A percentile compares a stretch with the other conserved stretches of the same genome.
These are phyloP conservation scores for Dendrocalamus latiflorus DNA, from an alignment of 202 grass and related monocot genomes.

Conservation along the genomic window DNA sequence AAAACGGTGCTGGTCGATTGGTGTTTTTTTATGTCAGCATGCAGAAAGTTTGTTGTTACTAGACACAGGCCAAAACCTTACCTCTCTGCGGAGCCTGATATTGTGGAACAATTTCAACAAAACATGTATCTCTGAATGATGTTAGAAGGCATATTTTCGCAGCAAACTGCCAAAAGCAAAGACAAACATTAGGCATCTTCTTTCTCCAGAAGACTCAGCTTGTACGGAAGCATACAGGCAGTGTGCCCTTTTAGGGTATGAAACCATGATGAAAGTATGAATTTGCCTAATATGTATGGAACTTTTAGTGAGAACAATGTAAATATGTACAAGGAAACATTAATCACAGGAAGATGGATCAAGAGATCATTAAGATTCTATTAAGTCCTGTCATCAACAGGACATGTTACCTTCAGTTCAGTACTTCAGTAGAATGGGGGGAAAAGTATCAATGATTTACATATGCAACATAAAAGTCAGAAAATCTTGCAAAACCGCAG, in stretches of 20 bases:
- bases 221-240: background rate
- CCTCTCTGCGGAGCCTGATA: too few species aligned
- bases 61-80: too few species aligned
- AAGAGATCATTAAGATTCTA: background rate
- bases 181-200: constrained; percentile 15
- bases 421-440: background rate
- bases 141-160: constrained; percentile 97
- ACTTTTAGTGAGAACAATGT: constrained; percentile 2
- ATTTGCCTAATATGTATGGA: background rate
- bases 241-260: background rate
- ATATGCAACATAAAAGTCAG: background rate
- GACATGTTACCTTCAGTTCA: background rate
- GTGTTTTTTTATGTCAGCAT: background rate
- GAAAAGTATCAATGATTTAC: background rate
- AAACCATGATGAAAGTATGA: background rate
- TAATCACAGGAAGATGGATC: background rate
- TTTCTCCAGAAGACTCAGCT: too few species aligned
- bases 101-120: constrained; percentile 96
- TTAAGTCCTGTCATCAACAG: background rate
- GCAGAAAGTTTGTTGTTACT: too few species aligned
- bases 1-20: background rate
- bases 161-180: constrained; percentile 68
- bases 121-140: constrained; percentile 98
- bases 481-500: background rate
- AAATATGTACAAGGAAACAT: background rate